These are phyloP conservation scores for Vitis cinerea DNA, from an alignment of 164 flowering plant genomes.

Conservation along the genomic window DNA sequence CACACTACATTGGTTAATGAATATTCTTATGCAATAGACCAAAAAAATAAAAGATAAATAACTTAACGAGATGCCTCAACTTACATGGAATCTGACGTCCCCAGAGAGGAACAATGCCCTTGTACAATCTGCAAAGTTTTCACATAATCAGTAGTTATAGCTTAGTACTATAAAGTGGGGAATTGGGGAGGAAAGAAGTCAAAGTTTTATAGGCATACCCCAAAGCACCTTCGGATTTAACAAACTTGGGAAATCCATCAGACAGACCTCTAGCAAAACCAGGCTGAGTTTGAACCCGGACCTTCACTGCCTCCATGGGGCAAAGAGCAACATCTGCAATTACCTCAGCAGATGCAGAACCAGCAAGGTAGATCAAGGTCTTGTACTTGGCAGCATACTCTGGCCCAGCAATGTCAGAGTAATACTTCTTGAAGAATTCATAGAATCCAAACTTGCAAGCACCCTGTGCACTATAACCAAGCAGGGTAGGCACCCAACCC, in stretches of 20 bases:
- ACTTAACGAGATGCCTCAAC: conserved; percentile 15
- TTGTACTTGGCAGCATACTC: conserved; percentile 76
- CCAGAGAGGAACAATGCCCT: conserved; percentile 82
- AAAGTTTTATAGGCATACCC: conserved; percentile 43
- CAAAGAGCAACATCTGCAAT: conserved; percentile 86
- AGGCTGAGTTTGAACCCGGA: conserved; percentile 83
- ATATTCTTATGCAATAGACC: not conserved
- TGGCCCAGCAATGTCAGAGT: conserved; percentile 81
- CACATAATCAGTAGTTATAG: conserved; percentile 2
- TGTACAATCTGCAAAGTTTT: conserved; percentile 59
- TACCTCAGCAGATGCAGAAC: conserved; percentile 86
- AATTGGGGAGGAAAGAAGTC: not conserved
- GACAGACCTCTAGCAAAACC: conserved; percentile 77
- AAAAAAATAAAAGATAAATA: not conserved
- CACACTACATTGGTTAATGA: not conserved
- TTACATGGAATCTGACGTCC: conserved; percentile 89
- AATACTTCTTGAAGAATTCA: conserved; percentile 83
- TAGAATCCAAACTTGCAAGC: conserved; percentile 92
- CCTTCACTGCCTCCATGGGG: conserved; percentile 86
- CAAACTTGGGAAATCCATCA: conserved; percentile 79
- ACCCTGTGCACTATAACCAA: conserved; percentile 91
- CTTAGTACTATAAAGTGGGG: not conserved
- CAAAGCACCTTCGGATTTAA: conserved; percentile 60
- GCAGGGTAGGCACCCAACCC: conserved; percentile 83
- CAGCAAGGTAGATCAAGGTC: conserved; percentile 82